Evolutionary conservation across 768 basidiomycete species (phyloP).

Genomic region (Lactarius evosmus): DNA sequence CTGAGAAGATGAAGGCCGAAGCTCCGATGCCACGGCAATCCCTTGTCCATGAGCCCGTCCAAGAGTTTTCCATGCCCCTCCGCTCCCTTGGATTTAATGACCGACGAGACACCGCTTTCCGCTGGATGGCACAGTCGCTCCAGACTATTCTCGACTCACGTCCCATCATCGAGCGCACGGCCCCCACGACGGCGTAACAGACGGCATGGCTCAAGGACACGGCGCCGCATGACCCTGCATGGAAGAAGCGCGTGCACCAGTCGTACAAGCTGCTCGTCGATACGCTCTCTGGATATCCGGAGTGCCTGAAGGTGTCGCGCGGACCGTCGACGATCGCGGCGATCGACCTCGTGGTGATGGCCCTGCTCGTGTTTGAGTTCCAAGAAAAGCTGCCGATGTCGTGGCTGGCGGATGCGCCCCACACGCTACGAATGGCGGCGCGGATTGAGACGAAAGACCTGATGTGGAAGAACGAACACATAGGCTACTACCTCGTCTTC

Average conservation of each 20-base stretch:
- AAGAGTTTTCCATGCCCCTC: conserved; percentile 18
- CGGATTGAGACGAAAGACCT: conserved; percentile 19
- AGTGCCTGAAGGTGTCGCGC: conserved; percentile 15
- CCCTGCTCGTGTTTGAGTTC: conserved; percentile 20
- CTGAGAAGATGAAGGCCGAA: no score
- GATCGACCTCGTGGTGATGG: no score
- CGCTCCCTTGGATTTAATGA: conserved; percentile 49
- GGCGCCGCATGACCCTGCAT: neutral
- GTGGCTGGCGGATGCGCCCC: conserved; percentile 13
- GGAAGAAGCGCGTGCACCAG: no score
- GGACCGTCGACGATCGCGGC: conserved; percentile 25
- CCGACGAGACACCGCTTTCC: no score
- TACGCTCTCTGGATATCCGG: conserved; percentile 4
- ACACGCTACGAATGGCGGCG: conserved; percentile 14
- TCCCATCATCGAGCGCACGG: no score
- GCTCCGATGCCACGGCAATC: no score
- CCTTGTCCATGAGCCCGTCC: no score
- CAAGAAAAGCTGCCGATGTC: conserved; percentile 8
- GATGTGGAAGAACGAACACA: conserved; percentile 20
- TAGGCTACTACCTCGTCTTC: conserved; percentile 12
- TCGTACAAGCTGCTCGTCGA: conserved; percentile 18
- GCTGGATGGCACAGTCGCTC: no score
- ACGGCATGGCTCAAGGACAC: conserved; percentile 48
- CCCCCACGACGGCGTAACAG: no score
- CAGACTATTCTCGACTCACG: no score